Conservation (phyloP, 176 grass and related monocot genomes). For the Areca catechu region DNA sequence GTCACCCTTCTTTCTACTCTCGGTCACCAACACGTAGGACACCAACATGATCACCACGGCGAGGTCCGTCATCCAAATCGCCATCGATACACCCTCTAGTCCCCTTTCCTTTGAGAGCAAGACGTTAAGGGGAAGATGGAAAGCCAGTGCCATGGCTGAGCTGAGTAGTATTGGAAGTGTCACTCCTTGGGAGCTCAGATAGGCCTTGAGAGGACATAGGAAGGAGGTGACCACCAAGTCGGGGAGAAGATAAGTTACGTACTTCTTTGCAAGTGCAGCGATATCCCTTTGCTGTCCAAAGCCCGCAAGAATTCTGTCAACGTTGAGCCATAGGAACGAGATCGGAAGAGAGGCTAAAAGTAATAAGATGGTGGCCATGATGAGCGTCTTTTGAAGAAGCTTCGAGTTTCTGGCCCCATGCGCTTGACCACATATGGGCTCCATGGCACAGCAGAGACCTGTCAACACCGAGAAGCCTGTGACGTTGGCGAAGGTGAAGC, state of each 20-base stretch:
- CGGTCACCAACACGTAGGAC: constrained; percentile 24
- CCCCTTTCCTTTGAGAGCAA: constrained; percentile 39
- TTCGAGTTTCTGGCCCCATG: constrained; percentile 56
- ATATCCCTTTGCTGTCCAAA: constrained; percentile 77
- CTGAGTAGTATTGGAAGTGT: constrained; percentile 58
- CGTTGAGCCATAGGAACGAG: constrained; percentile 54
- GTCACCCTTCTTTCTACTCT: constrained; percentile 5
- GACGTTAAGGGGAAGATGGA: constrained; percentile 56
- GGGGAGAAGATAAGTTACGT: constrained; percentile 46
- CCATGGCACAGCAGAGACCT: constrained; percentile 79
- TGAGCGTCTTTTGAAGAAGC: constrained; percentile 59
- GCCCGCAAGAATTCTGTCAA: constrained; percentile 46
- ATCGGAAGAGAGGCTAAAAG: constrained; percentile 48
- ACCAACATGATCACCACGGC: constrained; percentile 29
- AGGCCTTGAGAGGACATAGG: constrained; percentile 64
- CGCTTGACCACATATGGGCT: constrained; percentile 92
- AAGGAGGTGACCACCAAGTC: constrained; percentile 57
- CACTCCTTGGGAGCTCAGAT: constrained; percentile 69
- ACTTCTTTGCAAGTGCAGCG: constrained; percentile 27
- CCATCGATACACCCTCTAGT: constrained; percentile 46
- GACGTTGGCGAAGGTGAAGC: constrained; percentile 81
- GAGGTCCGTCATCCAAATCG: constrained; percentile 69
- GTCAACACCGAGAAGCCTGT: constrained; percentile 76
- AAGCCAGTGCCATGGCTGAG: constrained; percentile 36
- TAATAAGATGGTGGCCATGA: constrained; percentile 48